Evolutionary conservation across 2,329 filamentous ascomycete genomes (phyloP).

Genomic region (Pseudogymnoascus sp.): DNA sequence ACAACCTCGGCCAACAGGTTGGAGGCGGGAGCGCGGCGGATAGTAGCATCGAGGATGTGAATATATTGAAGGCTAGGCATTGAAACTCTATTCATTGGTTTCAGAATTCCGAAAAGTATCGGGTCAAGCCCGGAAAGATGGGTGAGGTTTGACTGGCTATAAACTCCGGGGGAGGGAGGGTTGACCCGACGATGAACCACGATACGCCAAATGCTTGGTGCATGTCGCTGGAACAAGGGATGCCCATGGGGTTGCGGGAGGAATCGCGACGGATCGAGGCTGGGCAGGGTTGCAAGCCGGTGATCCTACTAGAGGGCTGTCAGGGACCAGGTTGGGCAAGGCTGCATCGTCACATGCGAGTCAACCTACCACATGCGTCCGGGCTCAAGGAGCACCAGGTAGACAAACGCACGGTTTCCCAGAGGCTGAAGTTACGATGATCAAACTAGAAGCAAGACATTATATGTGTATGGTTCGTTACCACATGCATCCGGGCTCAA

Average conservation of each 20-base stretch:
- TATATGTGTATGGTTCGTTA: not conserved
- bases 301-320: not conserved
- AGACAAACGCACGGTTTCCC: not conserved
- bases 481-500: not conserved
- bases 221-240: not conserved
- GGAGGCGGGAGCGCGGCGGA: constrained; percentile 27
- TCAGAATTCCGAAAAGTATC: not conserved
- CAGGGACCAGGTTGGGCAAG: not conserved
- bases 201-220: not conserved
- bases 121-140: not conserved
- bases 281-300: not conserved
- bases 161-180: not conserved
- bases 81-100: constrained; percentile 12
- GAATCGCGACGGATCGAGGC: not conserved
- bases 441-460: not conserved
- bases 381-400: not conserved
- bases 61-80: constrained; percentile 31
- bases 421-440: not conserved
- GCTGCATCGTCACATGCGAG: constrained; percentile 4
- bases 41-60: constrained; percentile 42
- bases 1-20: constrained; percentile 9
- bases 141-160: not conserved
- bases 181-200: not conserved
- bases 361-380: constrained; percentile 1
- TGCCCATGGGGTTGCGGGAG: not conserved